Base-by-base conservation (phyloP, 73 alveolate species). In the Vitrella brassicaformis region DNA sequence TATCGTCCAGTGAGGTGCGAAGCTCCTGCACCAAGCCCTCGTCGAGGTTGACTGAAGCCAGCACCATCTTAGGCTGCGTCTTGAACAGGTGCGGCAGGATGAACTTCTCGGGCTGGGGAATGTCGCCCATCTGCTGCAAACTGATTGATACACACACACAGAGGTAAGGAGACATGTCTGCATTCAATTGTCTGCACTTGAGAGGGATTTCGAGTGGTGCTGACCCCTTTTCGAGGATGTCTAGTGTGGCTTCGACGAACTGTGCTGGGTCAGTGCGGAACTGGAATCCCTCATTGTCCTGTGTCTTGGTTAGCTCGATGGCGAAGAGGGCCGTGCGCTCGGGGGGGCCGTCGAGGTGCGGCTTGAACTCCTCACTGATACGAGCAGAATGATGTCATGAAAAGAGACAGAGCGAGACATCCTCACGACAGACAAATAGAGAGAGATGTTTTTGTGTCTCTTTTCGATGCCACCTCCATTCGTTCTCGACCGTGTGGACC, bases 1-100 rank as follows among this genome's bases (percentile, higher is more conserved):
- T n/a, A n/a, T n/a, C n/a, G n/a, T n/a, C n/a, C n/a, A n/a, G n/a
- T n/a, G n/a, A n/a, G n/a, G n/a, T n/a, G n/a, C n/a, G n/a, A n/a
- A 82, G 82, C 67, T 88, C 84, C 32, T 70, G 75, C 70, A 71
- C 85, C 76, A 84, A 91, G 69, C 81, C 81, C 68, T 87, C 90
- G 88, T 89, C 87, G 47, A 91, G 87, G 95, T 95, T 88, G 47
- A 90, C 85, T n/a, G 95, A 88, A 64, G 85, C 85, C 67, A 91
- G 78, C 74, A 80, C 88, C 88, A 87, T 89, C 39, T 92, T 92
- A 72, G 82, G 85, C 71, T 89, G 85, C 28, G 94, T 89, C 75
- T 88, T 92, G 83, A 91, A 89, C 68, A 91, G 82, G 79, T 91
- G 91, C 39, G 95, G 95, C 47, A 90, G 82, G 30, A 90, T 81